Base-by-base conservation (phyloP, 257 asterid genomes). In the Jacaranda mimosifolia region DNA sequence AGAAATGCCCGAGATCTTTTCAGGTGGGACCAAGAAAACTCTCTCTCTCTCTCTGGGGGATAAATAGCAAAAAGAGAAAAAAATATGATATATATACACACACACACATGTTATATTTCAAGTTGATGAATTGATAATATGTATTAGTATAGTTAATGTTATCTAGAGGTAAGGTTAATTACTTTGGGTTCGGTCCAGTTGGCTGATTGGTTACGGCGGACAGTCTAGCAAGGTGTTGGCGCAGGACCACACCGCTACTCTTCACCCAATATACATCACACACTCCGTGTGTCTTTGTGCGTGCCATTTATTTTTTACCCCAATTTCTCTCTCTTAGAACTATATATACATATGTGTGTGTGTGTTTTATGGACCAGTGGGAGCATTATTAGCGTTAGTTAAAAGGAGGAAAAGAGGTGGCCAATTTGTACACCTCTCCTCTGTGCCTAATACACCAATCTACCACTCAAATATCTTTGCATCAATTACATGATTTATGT, bases 221-320 rank as follows among this genome's bases (percentile, higher is more conserved):
- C 88, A 75, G 71, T 78, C 48, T 53, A 67, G 72, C 81, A 63
- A 55, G 76, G 75, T 72, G 74, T 63, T 59, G 42, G 46, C 55
- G 90, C 87, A 86, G 86, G 87, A 86, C 89, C 81, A 45, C 52
- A 39, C 38, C 76, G 68, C 56, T n/a, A 59, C 45, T 65, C 70
- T 15, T 55, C 46, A 42, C 46, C 6, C 46, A 42, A 42, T 5
- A 42, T 42, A 42, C 8, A 49, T 12, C 38, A 63, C 10, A 56
- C 14, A 35, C 2, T 72, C 32, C 5, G 42, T 40, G 55, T 3
- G 42, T 17, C 7, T 6, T 48, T 5, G 13, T 4, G 3, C 38
- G 11, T 36, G 12, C 7, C 52, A 4, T 59, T 3, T 26, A 26
- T 26, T 26, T 26, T 26, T 26, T 26, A 26, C 32, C 2, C 32